Percentiles rank a stretch among this genome's conserved stretches.
These are phyloP conservation scores for Aspergillus fijiensis DNA, from an alignment of 2,329 filamentous ascomycete genomes.

Conservation along the genomic window DNA sequence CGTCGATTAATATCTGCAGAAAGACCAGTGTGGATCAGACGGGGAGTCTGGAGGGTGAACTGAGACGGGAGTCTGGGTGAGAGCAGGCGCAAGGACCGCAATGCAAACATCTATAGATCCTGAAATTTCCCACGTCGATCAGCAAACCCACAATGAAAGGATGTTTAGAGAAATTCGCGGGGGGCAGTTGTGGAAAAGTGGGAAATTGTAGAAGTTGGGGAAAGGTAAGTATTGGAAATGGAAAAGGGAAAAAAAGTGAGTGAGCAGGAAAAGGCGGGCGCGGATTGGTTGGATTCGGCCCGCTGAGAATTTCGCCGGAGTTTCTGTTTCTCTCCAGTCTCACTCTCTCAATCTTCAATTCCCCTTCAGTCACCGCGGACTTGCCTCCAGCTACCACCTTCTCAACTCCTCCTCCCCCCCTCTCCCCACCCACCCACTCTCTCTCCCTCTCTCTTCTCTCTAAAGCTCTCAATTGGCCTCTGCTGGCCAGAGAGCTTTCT, in stretches of 20 bases:
- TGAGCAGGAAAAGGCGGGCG: slow-evolving; percentile 20
- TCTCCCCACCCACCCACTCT: neutral
- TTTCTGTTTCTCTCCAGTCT: slow-evolving; percentile 3
- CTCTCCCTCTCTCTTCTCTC: slow-evolving; percentile 5
- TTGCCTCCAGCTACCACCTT: slow-evolving; percentile 1
- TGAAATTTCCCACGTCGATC: neutral
- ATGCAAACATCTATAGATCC: slow-evolving; percentile 10
- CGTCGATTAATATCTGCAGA: slow-evolving; percentile 21
- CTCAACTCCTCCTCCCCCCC: neutral
- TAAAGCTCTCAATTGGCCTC: slow-evolving; percentile 21
- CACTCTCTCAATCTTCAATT: slow-evolving; percentile 2
- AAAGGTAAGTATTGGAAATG: neutral
- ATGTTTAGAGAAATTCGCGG: neutral
- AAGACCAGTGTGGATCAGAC: slow-evolving; percentile 10
- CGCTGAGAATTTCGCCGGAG: slow-evolving; percentile 29
- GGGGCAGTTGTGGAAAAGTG: neutral
- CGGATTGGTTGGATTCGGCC: slow-evolving; percentile 22
- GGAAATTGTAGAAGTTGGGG: slow-evolving; percentile 3
- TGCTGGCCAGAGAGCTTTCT: slow-evolving; percentile 31
- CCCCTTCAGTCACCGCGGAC: neutral
- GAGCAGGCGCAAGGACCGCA: slow-evolving; percentile 7
- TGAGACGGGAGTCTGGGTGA: slow-evolving; percentile 5
- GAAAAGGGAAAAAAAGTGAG: slow-evolving; percentile 9
- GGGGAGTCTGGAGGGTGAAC: slow-evolving; percentile 5
- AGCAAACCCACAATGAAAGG: no score